Conservation (phyloP, 1,284 basidiomycete genomes). For the Entoloma clypeatum region DNA sequence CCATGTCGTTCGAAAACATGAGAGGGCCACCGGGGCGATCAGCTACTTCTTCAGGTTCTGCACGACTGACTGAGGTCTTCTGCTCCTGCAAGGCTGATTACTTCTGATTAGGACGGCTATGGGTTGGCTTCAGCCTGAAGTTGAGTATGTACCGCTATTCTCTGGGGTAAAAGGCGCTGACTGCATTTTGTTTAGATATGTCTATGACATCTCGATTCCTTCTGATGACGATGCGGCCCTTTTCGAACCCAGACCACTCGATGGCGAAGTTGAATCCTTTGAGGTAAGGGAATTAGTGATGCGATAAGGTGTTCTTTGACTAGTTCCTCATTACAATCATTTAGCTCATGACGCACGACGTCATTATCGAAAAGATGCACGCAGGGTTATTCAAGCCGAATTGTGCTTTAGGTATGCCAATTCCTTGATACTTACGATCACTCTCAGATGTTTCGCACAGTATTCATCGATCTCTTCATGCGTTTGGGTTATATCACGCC, state of each 20-base stretch:
- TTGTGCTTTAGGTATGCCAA: conserved; percentile 63
- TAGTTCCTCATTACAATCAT: neutral
- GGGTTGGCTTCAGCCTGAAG: conserved; percentile 84
- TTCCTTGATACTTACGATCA: conserved; percentile 1
- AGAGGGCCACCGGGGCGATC: conserved; percentile 58
- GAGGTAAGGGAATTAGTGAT: conserved; percentile 43
- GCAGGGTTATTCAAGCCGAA: conserved; percentile 82
- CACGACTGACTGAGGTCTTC: neutral
- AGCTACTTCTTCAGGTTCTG: conserved; percentile 67
- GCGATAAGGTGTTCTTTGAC: neutral
- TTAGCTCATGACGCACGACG: conserved; percentile 59
- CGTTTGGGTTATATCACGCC: conserved; percentile 73
- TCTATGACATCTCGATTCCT: conserved; percentile 78
- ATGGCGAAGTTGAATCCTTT: conserved; percentile 93
- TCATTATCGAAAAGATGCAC: conserved; percentile 55
- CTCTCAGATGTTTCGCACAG: conserved; percentile 33
- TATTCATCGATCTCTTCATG: conserved; percentile 82
- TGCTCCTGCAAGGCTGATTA: conserved; percentile 8
- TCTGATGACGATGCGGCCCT: conserved; percentile 38
- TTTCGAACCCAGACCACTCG: conserved; percentile 72
- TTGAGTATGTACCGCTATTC: conserved; percentile 53
- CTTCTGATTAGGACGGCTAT: conserved; percentile 47
- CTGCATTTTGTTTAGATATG: conserved; percentile 47
- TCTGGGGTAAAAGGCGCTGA: conserved; percentile 4
- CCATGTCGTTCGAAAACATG: conserved; percentile 52